Percentiles rank a stretch among this genome's conserved stretches.
These are phyloP conservation scores for Phaeosphaeriaceae sp. DNA, from an alignment of 2,329 filamentous ascomycete species.

Conservation along the genomic window DNA sequence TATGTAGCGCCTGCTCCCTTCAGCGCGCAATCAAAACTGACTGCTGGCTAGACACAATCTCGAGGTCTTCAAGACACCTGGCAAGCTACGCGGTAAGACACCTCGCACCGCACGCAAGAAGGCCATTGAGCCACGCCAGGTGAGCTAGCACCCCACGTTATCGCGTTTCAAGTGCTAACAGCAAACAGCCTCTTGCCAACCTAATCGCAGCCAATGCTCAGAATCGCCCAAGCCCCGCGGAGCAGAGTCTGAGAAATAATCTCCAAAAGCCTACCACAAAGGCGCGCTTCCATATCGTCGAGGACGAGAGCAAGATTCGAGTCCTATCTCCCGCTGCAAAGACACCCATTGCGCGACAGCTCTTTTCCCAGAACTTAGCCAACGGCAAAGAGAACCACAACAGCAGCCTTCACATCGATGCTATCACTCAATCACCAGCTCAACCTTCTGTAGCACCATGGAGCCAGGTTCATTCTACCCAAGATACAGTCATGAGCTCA, in stretches of 20 bases:
- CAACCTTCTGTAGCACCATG: constrained; percentile 40
- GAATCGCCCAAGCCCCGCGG: constrained; percentile 59
- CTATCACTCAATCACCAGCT: constrained; percentile 51
- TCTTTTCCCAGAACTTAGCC: constrained; percentile 35
- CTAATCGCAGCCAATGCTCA: constrained; percentile 55
- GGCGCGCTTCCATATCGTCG: constrained; percentile 66
- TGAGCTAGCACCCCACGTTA: constrained; percentile 62
- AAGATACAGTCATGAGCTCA: constrained; percentile 36
- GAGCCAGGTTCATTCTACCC: constrained; percentile 33
- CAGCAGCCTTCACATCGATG: constrained; percentile 23
- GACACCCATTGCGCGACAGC: constrained; percentile 35
- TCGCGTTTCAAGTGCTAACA: constrained; percentile 27
- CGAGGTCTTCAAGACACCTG: constrained; percentile 95
- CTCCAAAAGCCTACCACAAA: constrained; percentile 62
- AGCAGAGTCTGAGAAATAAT: constrained; percentile 57
- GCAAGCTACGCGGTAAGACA: constrained; percentile 81
- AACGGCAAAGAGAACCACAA: constrained; percentile 39
- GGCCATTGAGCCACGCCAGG: constrained; percentile 65
- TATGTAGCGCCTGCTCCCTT: constrained; percentile 57
- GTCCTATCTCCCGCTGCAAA: constrained; percentile 31
- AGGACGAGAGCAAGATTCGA: constrained; percentile 54
- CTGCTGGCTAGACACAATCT: constrained; percentile 73
- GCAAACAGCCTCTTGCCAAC: constrained; percentile 54
- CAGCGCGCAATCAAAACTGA: constrained; percentile 30
- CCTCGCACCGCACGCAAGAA: constrained; percentile 72